Conservation (phyloP, 176 grass and related monocot species). For the Aegilops bicornis region DNA sequence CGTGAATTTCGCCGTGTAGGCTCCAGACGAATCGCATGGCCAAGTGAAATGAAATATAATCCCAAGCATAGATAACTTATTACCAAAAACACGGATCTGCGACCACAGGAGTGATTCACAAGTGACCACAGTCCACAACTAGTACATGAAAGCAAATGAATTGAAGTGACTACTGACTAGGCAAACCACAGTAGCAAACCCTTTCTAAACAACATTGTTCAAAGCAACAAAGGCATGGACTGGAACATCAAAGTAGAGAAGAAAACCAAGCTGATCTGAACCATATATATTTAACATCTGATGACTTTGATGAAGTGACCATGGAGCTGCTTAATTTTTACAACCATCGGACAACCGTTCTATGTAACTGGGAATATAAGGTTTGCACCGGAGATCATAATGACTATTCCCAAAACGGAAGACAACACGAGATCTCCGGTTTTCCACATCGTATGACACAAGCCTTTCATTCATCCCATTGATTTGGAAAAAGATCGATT, state of each 20-base stretch:
- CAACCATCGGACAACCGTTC: neutral
- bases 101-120: too few species aligned
- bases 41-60: neutral
- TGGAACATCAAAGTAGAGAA: neutral
- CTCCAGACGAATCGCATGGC: too few species aligned
- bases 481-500: neutral
- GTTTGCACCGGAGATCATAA: neutral
- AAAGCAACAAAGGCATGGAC: neutral
- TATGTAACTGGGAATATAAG: neutral
- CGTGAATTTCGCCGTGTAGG: too few species aligned
- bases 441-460: neutral
- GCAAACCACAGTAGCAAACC: neutral
- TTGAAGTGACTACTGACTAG: neutral
- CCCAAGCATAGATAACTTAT: neutral
- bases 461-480: neutral
- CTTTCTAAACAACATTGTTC: neutral
- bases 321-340: neutral
- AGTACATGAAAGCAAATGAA: neutral
- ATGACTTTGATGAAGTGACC: neutral
- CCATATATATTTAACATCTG: neutral
- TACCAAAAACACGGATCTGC: neutral
- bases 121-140: too few species aligned
- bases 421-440: neutral
- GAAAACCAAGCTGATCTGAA: neutral
- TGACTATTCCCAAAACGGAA: neutral